Conservation (phyloP, 768 basidiomycete species). For the Cystofilobasidium ferigula region DNA sequence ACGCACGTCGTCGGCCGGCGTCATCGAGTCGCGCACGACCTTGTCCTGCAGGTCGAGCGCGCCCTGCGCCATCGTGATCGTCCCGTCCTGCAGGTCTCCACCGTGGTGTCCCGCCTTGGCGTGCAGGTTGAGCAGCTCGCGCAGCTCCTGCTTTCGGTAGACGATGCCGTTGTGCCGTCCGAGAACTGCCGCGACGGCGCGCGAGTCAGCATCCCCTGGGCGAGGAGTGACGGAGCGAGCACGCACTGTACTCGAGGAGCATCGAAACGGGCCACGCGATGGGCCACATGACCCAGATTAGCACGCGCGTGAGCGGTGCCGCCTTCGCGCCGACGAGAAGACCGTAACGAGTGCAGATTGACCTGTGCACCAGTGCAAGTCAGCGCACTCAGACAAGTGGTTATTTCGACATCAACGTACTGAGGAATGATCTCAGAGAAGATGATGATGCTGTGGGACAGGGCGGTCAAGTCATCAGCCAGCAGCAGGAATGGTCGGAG, state of each 20-base stretch:
- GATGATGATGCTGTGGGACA: slow-evolving; percentile 40
- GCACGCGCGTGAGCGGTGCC: neutral
- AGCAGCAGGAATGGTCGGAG: neutral
- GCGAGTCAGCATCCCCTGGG: slow-evolving; percentile 53
- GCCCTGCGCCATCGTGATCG: slow-evolving; percentile 78
- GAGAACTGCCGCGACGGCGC: slow-evolving; percentile 64
- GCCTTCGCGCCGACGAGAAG: slow-evolving; percentile 54
- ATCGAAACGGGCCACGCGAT: slow-evolving; percentile 12
- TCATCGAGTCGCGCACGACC: slow-evolving; percentile 42
- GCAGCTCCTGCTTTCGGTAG: slow-evolving; percentile 65
- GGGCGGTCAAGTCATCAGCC: neutral
- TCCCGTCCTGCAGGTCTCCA: slow-evolving; percentile 75
- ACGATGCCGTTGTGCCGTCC: slow-evolving; percentile 84
- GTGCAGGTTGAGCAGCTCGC: slow-evolving; percentile 84
- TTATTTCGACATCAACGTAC: too few relatives aligned
- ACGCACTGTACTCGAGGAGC: slow-evolving; percentile 8
- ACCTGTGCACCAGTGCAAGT: neutral
- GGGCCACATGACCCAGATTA: slow-evolving; percentile 4
- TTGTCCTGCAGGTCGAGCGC: slow-evolving; percentile 79
- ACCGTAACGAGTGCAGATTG: slow-evolving; percentile 77
- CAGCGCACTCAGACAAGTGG: too few relatives aligned
- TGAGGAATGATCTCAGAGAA: slow-evolving; percentile 89
- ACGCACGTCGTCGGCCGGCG: slow-evolving; percentile 32
- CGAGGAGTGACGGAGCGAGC: neutral
- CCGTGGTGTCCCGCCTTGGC: slow-evolving; percentile 53